A percentile compares a stretch with the other conserved stretches of the same genome.
Conservation (phyloP, 495 filamentous ascomycete genomes). For the Aspergillus cristatus region DNA sequence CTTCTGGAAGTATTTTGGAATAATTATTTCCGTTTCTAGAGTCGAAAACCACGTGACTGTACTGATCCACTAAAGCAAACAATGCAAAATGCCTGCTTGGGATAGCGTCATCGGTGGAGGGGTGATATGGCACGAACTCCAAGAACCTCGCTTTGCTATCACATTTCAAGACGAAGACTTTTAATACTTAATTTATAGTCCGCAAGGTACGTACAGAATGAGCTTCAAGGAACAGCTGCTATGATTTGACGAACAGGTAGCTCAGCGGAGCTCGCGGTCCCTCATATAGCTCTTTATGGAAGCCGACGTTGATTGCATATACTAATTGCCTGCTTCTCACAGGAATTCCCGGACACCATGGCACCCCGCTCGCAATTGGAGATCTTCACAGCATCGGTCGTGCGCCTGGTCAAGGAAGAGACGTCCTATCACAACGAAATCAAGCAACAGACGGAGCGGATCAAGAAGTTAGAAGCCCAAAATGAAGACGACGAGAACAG, state of each 20-base stretch:
- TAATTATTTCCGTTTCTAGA: too few species aligned
- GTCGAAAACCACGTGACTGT: too few species aligned
- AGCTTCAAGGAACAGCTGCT: too few species aligned
- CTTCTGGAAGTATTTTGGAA: too few species aligned
- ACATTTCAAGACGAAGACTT: neutral
- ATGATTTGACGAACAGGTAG: too few species aligned
- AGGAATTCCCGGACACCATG: conserved; percentile 39
- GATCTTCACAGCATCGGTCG: conserved; percentile 63
- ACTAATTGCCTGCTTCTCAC: too few species aligned
- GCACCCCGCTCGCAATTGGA: conserved; percentile 61
- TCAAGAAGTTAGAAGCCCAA: conserved; percentile 50
- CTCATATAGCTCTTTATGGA: too few species aligned
- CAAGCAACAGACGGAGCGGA: conserved; percentile 56
- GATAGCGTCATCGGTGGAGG: conserved; percentile 9
- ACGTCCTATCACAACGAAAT: conserved; percentile 80
- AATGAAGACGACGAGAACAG: conserved; percentile 50
- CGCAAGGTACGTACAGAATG: too few species aligned
- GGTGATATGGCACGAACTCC: neutral
- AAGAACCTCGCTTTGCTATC: neutral
- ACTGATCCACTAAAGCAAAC: conserved; percentile 8
- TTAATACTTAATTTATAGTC: too few species aligned
- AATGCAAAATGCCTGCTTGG: conserved; percentile 9
- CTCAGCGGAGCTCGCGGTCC: too few species aligned
- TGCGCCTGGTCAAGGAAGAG: conserved; percentile 86
- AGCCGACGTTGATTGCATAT: too few species aligned